Evolutionary conservation across 345 rosid species (phyloP).

Genomic region (rapeseed (Brassica napus)): Da-Ae NC_063436.1:24662501-24663000

Average conservation of each 20-base stretch:
- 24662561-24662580: conserved; percentile 17
- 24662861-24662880: conserved; percentile 89
- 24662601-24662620: conserved; percentile 31
- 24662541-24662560: conserved; percentile 28
- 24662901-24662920: conserved; percentile 97
- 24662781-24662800: conserved; percentile 11
- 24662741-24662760: conserved; percentile 62
- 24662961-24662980: conserved; percentile 82
- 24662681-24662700: conserved; percentile 50
- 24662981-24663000: conserved; percentile 96
- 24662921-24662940: conserved; percentile 96
- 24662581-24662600: conserved; percentile 12
- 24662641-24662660: conserved; percentile 50
- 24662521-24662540: conserved; percentile 32
- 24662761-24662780: conserved; percentile 66
- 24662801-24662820: conserved; percentile 41
- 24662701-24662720: conserved; percentile 37
- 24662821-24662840: conserved; percentile 74
- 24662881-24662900: conserved; percentile 96
- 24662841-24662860: conserved; percentile 90
- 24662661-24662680: conserved; percentile 43
- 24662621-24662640: conserved; percentile 24
- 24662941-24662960: conserved; percentile 67
- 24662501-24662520: background rate
- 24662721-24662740: conserved; percentile 35